phyloP scores from a whole-genome alignment of 169 alveolate genomes.

The Neospora caninum region DNA sequence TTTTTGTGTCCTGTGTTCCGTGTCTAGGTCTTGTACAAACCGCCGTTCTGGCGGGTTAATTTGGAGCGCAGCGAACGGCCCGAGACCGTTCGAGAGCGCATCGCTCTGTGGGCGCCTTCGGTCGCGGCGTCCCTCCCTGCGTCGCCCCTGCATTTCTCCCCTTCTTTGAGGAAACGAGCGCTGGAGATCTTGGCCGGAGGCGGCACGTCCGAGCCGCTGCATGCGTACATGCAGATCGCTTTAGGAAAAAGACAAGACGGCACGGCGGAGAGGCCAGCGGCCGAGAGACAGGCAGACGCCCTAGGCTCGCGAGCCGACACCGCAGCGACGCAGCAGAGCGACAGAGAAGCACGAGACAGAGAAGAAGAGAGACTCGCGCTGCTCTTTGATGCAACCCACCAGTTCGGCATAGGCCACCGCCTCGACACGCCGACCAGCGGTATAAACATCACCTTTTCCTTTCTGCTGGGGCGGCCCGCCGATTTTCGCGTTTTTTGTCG shows the following conservation, averaged over 20 bases:
- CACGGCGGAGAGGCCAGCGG: not conserved
- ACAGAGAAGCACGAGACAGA: not conserved
- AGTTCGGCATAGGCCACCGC: not conserved
- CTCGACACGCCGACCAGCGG: constrained; percentile 5
- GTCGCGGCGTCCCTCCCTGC: not conserved
- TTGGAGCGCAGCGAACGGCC: not conserved
- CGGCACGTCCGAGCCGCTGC: not conserved
- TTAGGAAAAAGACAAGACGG: not conserved
- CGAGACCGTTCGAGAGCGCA: not conserved
- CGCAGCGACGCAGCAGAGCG: not conserved
- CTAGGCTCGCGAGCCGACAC: not conserved
- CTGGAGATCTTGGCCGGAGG: not conserved
- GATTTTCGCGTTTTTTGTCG: no score
- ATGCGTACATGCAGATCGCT: not conserved
- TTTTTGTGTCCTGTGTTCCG: not conserved
- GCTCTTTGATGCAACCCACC: not conserved
- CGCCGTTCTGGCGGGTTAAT: not conserved
- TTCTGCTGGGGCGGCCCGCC: no score
- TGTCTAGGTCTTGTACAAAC: not conserved
- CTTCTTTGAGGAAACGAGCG: not conserved
- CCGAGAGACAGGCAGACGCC: not conserved
- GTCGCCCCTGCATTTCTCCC: not conserved
- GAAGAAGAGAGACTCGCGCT: not conserved
- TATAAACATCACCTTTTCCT: no score
- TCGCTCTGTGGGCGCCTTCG: not conserved